Evolutionary conservation across 2,329 filamentous ascomycete genomes (phyloP).

Genomic region (Ophiocordyceps polyrhachis-furcata): DNA sequence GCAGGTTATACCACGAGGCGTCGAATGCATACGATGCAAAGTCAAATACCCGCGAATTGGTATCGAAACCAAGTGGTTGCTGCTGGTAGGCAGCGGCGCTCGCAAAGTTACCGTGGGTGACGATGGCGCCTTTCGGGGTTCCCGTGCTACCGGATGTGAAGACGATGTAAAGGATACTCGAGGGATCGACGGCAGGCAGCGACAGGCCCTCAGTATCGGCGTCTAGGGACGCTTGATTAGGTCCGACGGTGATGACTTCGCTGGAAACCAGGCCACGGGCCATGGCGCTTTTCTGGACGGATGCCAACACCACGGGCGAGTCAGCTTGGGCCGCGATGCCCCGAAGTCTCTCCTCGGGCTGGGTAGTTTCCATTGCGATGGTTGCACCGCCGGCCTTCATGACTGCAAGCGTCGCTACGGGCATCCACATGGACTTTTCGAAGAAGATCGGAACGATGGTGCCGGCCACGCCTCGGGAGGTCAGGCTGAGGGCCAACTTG

Average conservation of each 20-base stretch:
- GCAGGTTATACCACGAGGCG: constrained; percentile 5
- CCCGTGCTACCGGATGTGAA: constrained; percentile 7
- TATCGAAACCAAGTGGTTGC: constrained; percentile 4
- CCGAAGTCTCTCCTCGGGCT: constrained; percentile 2
- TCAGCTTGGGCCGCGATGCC: constrained; percentile 1
- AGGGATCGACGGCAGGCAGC: constrained; percentile 1
- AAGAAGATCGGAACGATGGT: constrained; percentile 8
- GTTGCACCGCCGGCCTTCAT: constrained; percentile 8
- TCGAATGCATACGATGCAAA: constrained; percentile 9
- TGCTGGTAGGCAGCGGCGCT: constrained; percentile 5
- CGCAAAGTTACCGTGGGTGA: constrained; percentile 5
- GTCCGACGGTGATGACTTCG: not conserved
- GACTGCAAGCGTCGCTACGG: constrained; percentile 7
- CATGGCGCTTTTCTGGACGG: not conserved
- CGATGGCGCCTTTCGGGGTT: constrained; percentile 8
- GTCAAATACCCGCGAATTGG: constrained; percentile 6
- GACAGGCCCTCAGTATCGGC: not conserved
- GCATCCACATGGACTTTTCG: constrained; percentile 9
- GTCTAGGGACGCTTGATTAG: not conserved
- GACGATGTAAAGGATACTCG: constrained; percentile 4
- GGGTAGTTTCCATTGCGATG: constrained; percentile 9
- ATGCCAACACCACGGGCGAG: constrained; percentile 1
- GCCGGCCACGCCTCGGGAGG: constrained; percentile 3
- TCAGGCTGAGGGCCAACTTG: constrained; percentile 1
- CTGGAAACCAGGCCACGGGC: not conserved